Evolutionary conservation across 2,329 filamentous ascomycete species (phyloP), one percentile per base, ranked within the genome.

Genomic region (Laburnicola sp.): DNA sequence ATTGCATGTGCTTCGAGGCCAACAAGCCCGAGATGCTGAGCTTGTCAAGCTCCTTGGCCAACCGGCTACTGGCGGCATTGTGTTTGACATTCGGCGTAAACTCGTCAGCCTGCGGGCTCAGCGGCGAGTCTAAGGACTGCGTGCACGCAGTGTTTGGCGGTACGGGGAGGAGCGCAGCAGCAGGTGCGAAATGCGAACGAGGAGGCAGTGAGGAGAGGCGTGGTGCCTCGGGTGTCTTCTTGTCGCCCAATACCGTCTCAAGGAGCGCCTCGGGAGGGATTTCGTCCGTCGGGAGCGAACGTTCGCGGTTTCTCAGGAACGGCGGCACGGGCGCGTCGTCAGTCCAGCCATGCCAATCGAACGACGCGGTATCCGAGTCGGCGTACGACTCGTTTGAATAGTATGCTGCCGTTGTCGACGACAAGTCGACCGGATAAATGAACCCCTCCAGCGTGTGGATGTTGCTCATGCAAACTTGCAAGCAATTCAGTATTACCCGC

Each of bases 261-360:
- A 37, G 53, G 34, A 5, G 34, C 16, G 16, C 55, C 16, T 69
- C 63, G 16, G 66, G 65, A 6, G 64, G 60, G 3, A 65, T 44
- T 2, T 66, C 62, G 3, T 59, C 49, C 26, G 51, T 25, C 41
- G 23, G 39, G 11, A 27, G 59, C 45, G 36, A 60, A 45, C 7
- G 56, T 26, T 31, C 51, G 21, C 55, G 45, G 16, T 51, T 30
- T 40, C 51, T 61, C 31, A 65, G 51, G 45, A 69, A 68, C 1
- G 62, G 63, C 22, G 64, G 69, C 4, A 57, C 41, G 9, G 25
- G 41, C 10, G 56, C 53, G 5, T 66, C 59, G 16, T 67, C 63
- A 4, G 57, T 54, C 66, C 68, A 72, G 8, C 65, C 63, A 31
- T 65, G 63, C 69, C 68, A 71, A 27, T 63, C 61, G 21, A 60